Evolutionary conservation across 2,329 filamentous ascomycete genomes (phyloP), one percentile per base, ranked within the genome.

Genomic region (Pezicula radicicola): DNA sequence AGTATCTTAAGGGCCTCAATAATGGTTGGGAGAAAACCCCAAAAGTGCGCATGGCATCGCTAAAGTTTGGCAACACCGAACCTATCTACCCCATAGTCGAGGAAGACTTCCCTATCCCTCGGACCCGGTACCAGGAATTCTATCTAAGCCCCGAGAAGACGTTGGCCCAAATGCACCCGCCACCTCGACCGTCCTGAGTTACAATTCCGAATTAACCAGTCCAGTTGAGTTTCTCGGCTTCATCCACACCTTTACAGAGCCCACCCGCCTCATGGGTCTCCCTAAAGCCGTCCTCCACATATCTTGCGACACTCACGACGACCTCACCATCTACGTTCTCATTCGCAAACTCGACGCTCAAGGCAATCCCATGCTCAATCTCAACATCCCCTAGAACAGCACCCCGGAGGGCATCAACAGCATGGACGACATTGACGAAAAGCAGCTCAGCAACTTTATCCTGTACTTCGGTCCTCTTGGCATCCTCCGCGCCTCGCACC

Each of bases 21-120:
- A 79, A 79, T 49, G 71, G 60, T n/a, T 78, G 74, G 74, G 71
- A 76, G 53, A 64, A 68, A 39, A 79, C 75, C 0, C 73, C 75
- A 1, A 65, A 64, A 35, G 72, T 78, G 1, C 68, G 75, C 4
- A 72, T 68, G 65, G 68, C 73, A 1, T 15, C 48, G 2, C 41
- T 55, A 9, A 18, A 42, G 37, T 43, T 49, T 19, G 50, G 47
- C 6, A 63, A 66, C 53, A 15, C n/a, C 21, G 55, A 63, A n/a
- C 53, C 67, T 8, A 61, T 68, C 59, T 53, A 70, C 44, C 58
- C 69, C 45, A 65, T 71, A 25, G 54, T 66, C 2, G 55, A 66
- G 7, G 58, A 64, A 19, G 66, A 70, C 33, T 72, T 69, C 46
- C 70, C 70, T 1, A 58, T 63, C 3, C 65, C 68, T 0, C 60